A percentile compares a stretch with the other conserved stretches of the same genome.
phyloP scores from a whole-genome alignment of 352 stramenopile species.

The Pythium chondricola region DNA sequence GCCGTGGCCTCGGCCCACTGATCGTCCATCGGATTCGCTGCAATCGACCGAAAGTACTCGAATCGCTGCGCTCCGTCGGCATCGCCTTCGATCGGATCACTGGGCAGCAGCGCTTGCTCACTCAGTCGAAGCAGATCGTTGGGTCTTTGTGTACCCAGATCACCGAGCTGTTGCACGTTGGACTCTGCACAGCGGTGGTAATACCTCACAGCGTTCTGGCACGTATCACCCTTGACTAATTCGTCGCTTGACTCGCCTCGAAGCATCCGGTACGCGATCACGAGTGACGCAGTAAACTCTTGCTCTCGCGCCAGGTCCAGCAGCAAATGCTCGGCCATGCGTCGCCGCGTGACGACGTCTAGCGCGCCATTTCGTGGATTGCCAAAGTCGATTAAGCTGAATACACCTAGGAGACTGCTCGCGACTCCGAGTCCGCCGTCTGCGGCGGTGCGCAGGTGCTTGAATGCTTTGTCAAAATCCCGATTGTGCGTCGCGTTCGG shows the following conservation, averaged over 20 bases:
- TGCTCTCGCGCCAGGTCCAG: conserved; percentile 21
- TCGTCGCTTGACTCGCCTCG: conserved; percentile 26
- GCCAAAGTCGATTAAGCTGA: conserved; percentile 50
- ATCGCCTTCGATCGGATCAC: conserved; percentile 31
- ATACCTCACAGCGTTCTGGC: conserved; percentile 32
- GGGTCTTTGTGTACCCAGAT: conserved; percentile 38
- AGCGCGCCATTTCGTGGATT: conserved; percentile 15
- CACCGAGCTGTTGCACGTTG: conserved; percentile 45
- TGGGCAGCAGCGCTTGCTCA: conserved; percentile 24
- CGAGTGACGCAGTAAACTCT: conserved; percentile 56
- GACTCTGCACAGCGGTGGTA: conserved; percentile 52
- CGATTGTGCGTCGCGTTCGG: conserved; percentile 17
- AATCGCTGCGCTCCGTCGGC: conserved; percentile 45
- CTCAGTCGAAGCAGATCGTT: conserved; percentile 43
- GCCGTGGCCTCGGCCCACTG: conserved; percentile 53
- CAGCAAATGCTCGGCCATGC: conserved; percentile 29
- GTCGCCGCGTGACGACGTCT: conserved; percentile 20
- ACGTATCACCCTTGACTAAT: conserved; percentile 13
- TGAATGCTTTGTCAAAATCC: conserved; percentile 38
- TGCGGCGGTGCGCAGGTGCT: conserved; percentile 33
- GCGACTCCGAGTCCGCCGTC: conserved; percentile 37
- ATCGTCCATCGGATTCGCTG: conserved; percentile 52
- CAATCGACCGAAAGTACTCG: conserved; percentile 58
- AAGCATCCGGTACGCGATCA: conserved; percentile 45
- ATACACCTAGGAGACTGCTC: conserved; percentile 38